These are phyloP conservation scores for Purpureocillium lavendulum DNA, from an alignment of 2,329 filamentous ascomycete species.

Conservation along the genomic window DNA sequence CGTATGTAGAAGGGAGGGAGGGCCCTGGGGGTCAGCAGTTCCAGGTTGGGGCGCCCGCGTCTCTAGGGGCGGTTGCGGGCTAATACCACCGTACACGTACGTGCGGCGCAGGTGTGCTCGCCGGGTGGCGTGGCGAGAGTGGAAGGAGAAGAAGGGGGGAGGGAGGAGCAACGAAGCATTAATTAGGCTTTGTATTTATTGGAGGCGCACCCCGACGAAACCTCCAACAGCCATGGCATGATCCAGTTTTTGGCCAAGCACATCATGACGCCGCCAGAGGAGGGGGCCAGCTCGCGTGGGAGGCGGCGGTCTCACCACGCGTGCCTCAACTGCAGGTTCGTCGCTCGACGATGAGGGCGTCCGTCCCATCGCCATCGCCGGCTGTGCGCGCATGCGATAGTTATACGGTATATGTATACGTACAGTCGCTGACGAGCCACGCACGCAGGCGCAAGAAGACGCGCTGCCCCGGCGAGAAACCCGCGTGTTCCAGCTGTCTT, in stretches of 20 bases:
- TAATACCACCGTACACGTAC: too few relatives aligned
- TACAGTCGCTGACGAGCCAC: neutral
- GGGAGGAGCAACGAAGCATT: too few relatives aligned
- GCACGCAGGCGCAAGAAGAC: conserved; percentile 37
- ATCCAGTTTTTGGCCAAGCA: neutral
- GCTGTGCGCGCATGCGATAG: too few relatives aligned
- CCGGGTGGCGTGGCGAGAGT: too few relatives aligned
- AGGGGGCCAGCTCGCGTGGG: conserved; percentile 19
- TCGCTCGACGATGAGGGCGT: neutral
- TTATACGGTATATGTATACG: too few relatives aligned
- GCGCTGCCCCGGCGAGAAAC: conserved; percentile 42
- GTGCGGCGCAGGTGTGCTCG: too few relatives aligned
- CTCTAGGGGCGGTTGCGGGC: too few relatives aligned
- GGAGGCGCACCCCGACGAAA: neutral
- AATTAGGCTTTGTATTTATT: neutral
- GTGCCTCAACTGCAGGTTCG: conserved; percentile 39
- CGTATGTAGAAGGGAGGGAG: too few relatives aligned
- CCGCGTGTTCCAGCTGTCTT: conserved; percentile 40
- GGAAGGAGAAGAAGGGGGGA: too few relatives aligned
- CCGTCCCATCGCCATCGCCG: neutral
- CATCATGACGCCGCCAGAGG: conserved; percentile 24
- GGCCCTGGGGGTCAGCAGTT: too few relatives aligned
- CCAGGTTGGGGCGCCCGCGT: too few relatives aligned
- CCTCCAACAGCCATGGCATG: neutral
- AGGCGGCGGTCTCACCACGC: conserved; percentile 31